Evolutionary conservation across 139 green algal genomes (phyloP), one percentile per base, ranked within the genome.

Genomic region (Coccomyxa sp.): DNA sequence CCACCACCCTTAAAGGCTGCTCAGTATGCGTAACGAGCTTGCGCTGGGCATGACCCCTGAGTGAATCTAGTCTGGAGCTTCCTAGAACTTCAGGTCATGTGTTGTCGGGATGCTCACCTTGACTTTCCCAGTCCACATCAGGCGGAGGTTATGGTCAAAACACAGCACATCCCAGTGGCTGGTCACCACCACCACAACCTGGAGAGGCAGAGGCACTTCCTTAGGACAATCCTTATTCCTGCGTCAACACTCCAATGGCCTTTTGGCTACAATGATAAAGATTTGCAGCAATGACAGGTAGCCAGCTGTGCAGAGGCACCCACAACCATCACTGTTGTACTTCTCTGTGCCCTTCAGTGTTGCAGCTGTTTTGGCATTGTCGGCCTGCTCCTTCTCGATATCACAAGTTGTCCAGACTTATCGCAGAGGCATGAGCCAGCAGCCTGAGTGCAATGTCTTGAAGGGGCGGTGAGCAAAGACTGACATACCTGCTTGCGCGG

Each of bases 71-170:
- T 18, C 18, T 14, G 50, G 14, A 18, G 50, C 50, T n/a, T 64
- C 14, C 50, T n/a, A 18, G 50, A 29, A 64, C 50, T 14, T 18
- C 14, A 74, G 70, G 44, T 39, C 8, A 1, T 41, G 1, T 58
- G 0, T 40, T 7, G 40, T 5, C n/a, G 50, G n/a, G 34, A 36
- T 34, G 24, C 76, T 35, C 44, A 87, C 85, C 82, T 50, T 74
- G 9, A 93, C 77, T 35, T 88, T 70, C 24, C 82, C 78, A 81
- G 95, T 83, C 95, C 96, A 99, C 85, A 95, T 37, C 39, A 95
- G 79, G 74, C 89, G 88, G 76, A 99, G 83, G 88, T 99, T 99
- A 92, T 98, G 95, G 84, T 99, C 97, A 33, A 95, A 95, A 74
- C 86, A 93, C 55, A 97, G 74, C 27, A 99, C 87, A 18, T 89